Percentiles rank a stretch among this genome's conserved stretches.
Conservation (phyloP, 805 yeast species). For the Danielozyma ontarioensis region DNA sequence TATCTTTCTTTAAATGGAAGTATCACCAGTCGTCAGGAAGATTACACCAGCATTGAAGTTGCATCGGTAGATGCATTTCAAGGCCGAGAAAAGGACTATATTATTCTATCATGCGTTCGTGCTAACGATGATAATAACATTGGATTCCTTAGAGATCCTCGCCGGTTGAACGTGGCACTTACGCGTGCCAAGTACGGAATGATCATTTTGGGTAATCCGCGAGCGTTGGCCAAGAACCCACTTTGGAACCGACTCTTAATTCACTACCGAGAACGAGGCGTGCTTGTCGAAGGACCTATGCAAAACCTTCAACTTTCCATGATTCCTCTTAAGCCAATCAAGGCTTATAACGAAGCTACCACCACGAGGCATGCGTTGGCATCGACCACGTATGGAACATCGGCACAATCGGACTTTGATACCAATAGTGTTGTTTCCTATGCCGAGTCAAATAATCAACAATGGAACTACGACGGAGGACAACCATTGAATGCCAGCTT, state of each 20-base stretch:
- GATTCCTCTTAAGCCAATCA: slow-evolving; percentile 20
- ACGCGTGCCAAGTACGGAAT: slow-evolving; percentile 41
- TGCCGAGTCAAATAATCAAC: too few relatives aligned
- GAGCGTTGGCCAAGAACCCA: slow-evolving; percentile 61
- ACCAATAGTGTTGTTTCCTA: slow-evolving; percentile 23
- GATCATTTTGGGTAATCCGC: slow-evolving; percentile 74
- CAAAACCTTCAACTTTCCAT: slow-evolving; percentile 72
- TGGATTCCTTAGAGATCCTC: slow-evolving; percentile 41
- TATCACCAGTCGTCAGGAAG: slow-evolving; percentile 47
- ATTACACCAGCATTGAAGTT: slow-evolving; percentile 73
- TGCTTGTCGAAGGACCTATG: slow-evolving; percentile 85
- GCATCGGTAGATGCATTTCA: slow-evolving; percentile 48
- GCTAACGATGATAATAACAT: slow-evolving; percentile 36
- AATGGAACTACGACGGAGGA: too few relatives aligned
- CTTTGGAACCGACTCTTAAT: slow-evolving; percentile 76
- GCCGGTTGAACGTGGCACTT: slow-evolving; percentile 40
- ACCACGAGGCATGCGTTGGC: too few relatives aligned
- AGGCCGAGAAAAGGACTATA: slow-evolving; percentile 41
- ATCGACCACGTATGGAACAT: too few relatives aligned
- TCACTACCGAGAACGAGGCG: slow-evolving; percentile 79
- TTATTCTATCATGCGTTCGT: slow-evolving; percentile 40
- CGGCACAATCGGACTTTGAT: slow-evolving; percentile 24
- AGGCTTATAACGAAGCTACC: slow-evolving; percentile 8
- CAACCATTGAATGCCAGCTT: too few relatives aligned
- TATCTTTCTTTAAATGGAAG: slow-evolving; percentile 73